Evolutionary conservation across 371 early-diverging fungal species (phyloP), one percentile per base, ranked within the genome.

Genomic region (Mortierella sp.): DNA sequence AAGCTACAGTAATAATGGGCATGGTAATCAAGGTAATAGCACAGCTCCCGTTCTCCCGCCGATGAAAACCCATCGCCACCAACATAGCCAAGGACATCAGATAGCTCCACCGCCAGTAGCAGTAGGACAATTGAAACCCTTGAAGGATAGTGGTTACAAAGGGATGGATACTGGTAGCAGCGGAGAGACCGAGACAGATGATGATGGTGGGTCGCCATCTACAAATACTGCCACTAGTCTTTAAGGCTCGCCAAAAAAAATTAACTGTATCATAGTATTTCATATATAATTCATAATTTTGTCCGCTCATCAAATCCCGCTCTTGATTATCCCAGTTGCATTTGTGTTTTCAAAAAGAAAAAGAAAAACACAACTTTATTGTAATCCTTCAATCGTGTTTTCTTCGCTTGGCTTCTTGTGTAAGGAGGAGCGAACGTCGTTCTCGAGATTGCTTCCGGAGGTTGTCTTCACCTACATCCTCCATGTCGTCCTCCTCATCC

Each of bases 181-280:
- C n/a, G 70, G 55, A 7, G 76, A 76, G 33, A 76, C 76, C 3
- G 76, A 76, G 63, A 66, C 76, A 8, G 76, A 76, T 38, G 76
- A 74, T 21, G 67, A 74, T 0, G 61, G 22, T 43, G 48, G 47
- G 16, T 32, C 67, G 1, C 19, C 59, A 16, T 43, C 58, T 43
- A 33, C 36, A 15, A 36, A 24, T 13, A 19, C 64, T 53, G 9
- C n/a, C 3, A 10, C 10, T 53, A 53, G 9, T 53, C 45, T 43
- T 4, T 43, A 43, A 43, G 2, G 16, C 36, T 6, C 36, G 36
- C 36, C 36, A 36, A 36, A 36, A 36, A 36, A 36, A 36, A 36
- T 36, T 36, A 7, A 43, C 10, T 43, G 43, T 43, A 43, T 13
- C 43, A 43, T 43, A 43, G 43, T 3, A 43, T 43, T 43, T 43